Percentiles rank a stretch among this genome's conserved stretches.
Evolutionary conservation across 2,329 filamentous ascomycete genomes (phyloP).

Genomic region (Penicillium sp.): DNA sequence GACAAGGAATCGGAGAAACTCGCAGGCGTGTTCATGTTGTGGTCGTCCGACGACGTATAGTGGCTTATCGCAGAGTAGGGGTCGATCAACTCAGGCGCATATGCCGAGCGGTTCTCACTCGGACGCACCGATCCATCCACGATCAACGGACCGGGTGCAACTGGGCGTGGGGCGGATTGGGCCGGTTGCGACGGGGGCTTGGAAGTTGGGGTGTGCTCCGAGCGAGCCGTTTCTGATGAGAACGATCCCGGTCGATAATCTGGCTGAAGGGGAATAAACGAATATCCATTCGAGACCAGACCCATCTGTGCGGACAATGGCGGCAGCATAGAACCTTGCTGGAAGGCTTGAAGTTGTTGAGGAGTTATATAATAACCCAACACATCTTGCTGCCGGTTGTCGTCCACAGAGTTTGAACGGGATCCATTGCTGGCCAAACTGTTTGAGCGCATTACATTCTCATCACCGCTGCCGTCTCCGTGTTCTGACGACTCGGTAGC

Average conservation of each 20-base stretch:
- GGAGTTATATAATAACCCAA: conserved; percentile 49
- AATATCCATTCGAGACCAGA: conserved; percentile 40
- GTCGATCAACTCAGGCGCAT: conserved; percentile 37
- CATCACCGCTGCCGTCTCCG: conserved; percentile 35
- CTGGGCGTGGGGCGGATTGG: conserved; percentile 28
- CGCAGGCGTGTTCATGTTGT: conserved; percentile 38
- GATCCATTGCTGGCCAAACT: conserved; percentile 37
- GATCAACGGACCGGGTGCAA: conserved; percentile 44
- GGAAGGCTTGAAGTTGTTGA: conserved; percentile 44
- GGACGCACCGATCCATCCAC: conserved; percentile 49
- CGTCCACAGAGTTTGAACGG: conserved; percentile 37
- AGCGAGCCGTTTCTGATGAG: conserved; percentile 27
- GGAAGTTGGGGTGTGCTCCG: conserved; percentile 26
- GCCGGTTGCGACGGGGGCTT: conserved; percentile 22
- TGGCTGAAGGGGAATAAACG: conserved; percentile 34
- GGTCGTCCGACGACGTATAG: conserved; percentile 45
- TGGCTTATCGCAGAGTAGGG: conserved; percentile 39
- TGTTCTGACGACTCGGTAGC: conserved; percentile 36
- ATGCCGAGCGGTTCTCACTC: conserved; percentile 38
- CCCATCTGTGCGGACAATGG: conserved; percentile 42
- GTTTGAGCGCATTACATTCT: conserved; percentile 31
- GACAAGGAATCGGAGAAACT: conserved; percentile 42
- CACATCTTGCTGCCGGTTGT: conserved; percentile 44
- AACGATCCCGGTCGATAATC: conserved; percentile 35
- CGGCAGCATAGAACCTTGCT: conserved; percentile 41